These are phyloP conservation scores for Phialocephala sp. DNA, from an alignment of 2,329 filamentous ascomycete genomes.

Conservation along the genomic window DNA sequence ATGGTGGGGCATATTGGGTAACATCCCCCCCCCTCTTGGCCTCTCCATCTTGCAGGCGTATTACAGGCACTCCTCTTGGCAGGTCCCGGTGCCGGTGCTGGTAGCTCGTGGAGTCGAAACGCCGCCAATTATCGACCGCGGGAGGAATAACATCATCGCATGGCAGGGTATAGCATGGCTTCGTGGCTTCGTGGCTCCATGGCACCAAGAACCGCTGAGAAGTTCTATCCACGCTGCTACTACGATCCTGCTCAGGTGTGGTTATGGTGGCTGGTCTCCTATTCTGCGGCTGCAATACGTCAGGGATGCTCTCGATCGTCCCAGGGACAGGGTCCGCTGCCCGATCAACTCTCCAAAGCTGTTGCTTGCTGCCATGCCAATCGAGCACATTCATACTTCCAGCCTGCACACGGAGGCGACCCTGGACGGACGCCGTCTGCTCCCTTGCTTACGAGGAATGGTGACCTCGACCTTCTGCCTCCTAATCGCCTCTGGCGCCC, in stretches of 20 bases:
- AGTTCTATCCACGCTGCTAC: not conserved
- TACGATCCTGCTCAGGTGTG: no score
- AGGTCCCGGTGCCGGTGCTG: not conserved
- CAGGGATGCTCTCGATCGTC: conserved; percentile 5
- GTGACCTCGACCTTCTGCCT: no score
- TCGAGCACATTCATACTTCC: conserved; percentile 1
- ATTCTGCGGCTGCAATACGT: not conserved
- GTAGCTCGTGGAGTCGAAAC: no score
- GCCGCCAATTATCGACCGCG: not conserved
- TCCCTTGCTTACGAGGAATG: not conserved
- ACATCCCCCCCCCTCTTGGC: not conserved
- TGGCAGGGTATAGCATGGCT: not conserved
- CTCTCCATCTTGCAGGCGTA: not conserved
- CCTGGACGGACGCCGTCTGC: not conserved
- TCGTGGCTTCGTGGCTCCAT: not conserved
- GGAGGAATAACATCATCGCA: not conserved
- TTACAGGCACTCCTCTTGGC: not conserved
- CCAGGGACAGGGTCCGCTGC: not conserved
- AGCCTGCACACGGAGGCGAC: not conserved
- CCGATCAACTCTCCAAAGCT: not conserved
- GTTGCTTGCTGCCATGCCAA: not conserved
- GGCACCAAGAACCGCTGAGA: not conserved
- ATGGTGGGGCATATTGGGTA: not conserved
- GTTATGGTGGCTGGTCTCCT: no score
- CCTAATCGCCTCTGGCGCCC: conserved; percentile 2